Conservation (phyloP, 1,139 yeast species). For the Zygosaccharomyces sapae region DNA sequence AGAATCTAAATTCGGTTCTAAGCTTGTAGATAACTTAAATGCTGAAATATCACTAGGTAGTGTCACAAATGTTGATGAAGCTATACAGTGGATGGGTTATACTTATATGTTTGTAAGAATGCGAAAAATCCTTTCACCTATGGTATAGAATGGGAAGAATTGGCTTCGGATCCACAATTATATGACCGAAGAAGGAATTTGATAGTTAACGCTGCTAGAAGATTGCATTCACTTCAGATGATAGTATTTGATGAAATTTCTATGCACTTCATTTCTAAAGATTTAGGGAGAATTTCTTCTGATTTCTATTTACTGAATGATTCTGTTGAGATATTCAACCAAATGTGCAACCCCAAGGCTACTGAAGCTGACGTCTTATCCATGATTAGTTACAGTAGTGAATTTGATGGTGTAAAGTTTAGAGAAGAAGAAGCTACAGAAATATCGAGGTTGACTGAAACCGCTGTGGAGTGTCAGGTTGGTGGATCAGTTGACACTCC, state of each 20-base stretch:
- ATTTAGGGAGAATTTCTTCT: slow-evolving; percentile 89
- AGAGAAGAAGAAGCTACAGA: slow-evolving; percentile 86
- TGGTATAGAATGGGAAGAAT: slow-evolving; percentile 86
- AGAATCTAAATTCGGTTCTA: slow-evolving; percentile 75
- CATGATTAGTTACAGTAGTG: slow-evolving; percentile 88
- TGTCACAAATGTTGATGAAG: slow-evolving; percentile 92
- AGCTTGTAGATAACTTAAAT: slow-evolving; percentile 83
- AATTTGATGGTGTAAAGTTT: slow-evolving; percentile 84
- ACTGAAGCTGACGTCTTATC: slow-evolving; percentile 90
- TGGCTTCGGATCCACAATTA: slow-evolving; percentile 77
- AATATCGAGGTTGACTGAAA: slow-evolving; percentile 56
- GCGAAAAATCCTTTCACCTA: slow-evolving; percentile 90
- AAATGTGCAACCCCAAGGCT: slow-evolving; percentile 76
- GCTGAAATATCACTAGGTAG: slow-evolving; percentile 96
- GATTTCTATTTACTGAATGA: slow-evolving; percentile 85
- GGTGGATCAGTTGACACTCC: slow-evolving; percentile 74
- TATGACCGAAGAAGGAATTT: slow-evolving; percentile 69
- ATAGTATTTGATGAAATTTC: slow-evolving; percentile 85
- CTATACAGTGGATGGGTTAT: slow-evolving; percentile 93
- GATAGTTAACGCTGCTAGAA: slow-evolving; percentile 74
- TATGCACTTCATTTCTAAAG: slow-evolving; percentile 76
- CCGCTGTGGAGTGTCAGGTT: slow-evolving; percentile 71
- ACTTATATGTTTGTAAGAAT: slow-evolving; percentile 91
- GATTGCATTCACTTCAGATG: slow-evolving; percentile 85
- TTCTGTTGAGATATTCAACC: slow-evolving; percentile 85